Conservation (phyloP, 257 asterid genomes). For the Rehmannia glutinosa region DNA sequence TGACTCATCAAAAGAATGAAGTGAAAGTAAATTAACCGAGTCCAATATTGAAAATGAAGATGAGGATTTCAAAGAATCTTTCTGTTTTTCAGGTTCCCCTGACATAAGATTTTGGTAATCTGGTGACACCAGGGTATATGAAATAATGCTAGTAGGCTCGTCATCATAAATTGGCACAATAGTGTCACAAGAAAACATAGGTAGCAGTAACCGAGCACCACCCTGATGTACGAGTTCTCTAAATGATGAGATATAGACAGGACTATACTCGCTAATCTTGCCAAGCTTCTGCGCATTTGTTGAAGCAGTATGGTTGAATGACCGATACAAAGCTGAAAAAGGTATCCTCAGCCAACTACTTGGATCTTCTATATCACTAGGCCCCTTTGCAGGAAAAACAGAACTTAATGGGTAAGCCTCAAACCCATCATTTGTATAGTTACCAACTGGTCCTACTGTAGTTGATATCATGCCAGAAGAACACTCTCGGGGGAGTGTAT, state of each 20-base stretch:
- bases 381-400: slow-evolving; percentile 27
- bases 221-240: slow-evolving; percentile 50
- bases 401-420: slow-evolving; percentile 18
- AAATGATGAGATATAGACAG: slow-evolving; percentile 51
- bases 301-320: slow-evolving; percentile 33
- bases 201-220: slow-evolving; percentile 57
- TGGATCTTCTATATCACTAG: slow-evolving; percentile 39
- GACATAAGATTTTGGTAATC: slow-evolving; percentile 46
- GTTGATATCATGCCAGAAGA: slow-evolving; percentile 20
- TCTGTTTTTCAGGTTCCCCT: slow-evolving; percentile 42
- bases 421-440: slow-evolving; percentile 18
- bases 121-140: slow-evolving; percentile 54
- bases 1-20: slow-evolving; percentile 45
- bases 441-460: slow-evolving; percentile 19
- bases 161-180: slow-evolving; percentile 70
- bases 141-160: slow-evolving; percentile 72
- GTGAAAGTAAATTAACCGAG: slow-evolving; percentile 41
- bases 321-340: slow-evolving; percentile 32
- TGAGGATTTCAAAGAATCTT: slow-evolving; percentile 34
- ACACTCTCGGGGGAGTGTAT: slow-evolving; percentile 18
- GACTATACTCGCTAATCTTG: slow-evolving; percentile 41
- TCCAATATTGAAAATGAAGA: slow-evolving; percentile 48
- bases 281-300: slow-evolving; percentile 34
- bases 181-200: slow-evolving; percentile 38
- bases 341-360: slow-evolving; percentile 45